These are phyloP conservation scores for Aspergillus pseudotamarii DNA, from an alignment of 2,329 filamentous ascomycete species.

Conservation along the genomic window DNA sequence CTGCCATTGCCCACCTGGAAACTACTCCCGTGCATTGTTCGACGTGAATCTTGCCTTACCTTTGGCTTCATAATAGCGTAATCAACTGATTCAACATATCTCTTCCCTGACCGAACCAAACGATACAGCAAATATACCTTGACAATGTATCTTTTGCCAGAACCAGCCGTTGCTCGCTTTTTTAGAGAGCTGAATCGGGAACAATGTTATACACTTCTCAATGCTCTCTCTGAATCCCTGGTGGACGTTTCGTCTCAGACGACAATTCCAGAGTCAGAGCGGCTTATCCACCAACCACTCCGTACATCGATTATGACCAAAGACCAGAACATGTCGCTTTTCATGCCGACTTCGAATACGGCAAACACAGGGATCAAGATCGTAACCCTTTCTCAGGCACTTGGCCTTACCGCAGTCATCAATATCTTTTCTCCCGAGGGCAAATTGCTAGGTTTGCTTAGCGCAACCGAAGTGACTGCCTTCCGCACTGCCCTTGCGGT, in stretches of 20 bases:
- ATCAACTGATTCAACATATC: background rate
- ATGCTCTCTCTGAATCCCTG: constrained; percentile 39
- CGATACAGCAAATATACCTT: background rate
- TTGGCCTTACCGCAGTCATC: constrained; percentile 64
- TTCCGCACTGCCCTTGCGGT: constrained; percentile 78
- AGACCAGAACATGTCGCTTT: constrained; percentile 61
- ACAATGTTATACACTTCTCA: constrained; percentile 40
- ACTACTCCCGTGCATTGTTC: background rate
- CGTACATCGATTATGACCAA: constrained; percentile 45
- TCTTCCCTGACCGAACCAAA: background rate
- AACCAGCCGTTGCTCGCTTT: constrained; percentile 36
- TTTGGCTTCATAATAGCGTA: background rate
- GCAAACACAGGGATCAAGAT: constrained; percentile 71
- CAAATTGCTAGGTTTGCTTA: constrained; percentile 66
- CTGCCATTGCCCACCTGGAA: background rate
- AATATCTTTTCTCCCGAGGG: constrained; percentile 69
- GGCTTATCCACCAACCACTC: constrained; percentile 47
- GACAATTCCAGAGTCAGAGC: constrained; percentile 25
- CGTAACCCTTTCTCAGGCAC: constrained; percentile 55
- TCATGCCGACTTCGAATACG: constrained; percentile 72
- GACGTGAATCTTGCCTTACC: background rate
- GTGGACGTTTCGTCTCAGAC: constrained; percentile 35
- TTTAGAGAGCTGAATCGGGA: constrained; percentile 34
- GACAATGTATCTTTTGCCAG: constrained; percentile 39
- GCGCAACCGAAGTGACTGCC: constrained; percentile 74